Conservation (phyloP, 495 filamentous ascomycete species). For the Neurospora sublineolata region DNA sequence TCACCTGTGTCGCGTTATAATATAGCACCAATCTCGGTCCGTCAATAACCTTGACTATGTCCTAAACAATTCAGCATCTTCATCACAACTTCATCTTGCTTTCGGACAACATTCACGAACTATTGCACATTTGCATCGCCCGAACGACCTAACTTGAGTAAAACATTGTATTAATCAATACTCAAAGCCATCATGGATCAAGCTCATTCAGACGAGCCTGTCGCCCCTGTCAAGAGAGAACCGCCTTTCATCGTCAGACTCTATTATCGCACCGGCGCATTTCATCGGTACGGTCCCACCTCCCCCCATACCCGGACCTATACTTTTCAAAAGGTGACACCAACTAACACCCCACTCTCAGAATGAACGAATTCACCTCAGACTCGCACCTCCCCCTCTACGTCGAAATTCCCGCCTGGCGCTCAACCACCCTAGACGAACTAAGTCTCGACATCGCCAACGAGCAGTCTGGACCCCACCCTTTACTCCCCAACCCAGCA, state of each 20-base stretch:
- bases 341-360: slow-evolving; percentile 14
- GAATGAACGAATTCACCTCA: slow-evolving; percentile 53
- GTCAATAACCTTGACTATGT: background rate
- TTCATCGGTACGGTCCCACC: slow-evolving; percentile 47
- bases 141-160: background rate
- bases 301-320: background rate
- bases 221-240: background rate
- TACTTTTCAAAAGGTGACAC: background rate
- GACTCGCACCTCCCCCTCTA: slow-evolving; percentile 47
- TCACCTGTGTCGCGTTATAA: background rate
- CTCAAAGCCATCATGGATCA: background rate
- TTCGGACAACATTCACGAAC: background rate
- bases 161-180: background rate
- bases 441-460: slow-evolving; percentile 53
- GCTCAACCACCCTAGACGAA: slow-evolving; percentile 69
- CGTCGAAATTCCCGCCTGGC: slow-evolving; percentile 83
- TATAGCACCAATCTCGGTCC: background rate
- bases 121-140: background rate
- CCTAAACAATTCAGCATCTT: background rate
- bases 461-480: slow-evolving; percentile 7
- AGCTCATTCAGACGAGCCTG: background rate
- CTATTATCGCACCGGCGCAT: slow-evolving; percentile 66
- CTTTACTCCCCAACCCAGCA: slow-evolving; percentile 58
- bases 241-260: slow-evolving; percentile 85
- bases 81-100: background rate